A percentile compares a stretch with the other conserved stretches of the same genome.
These are phyloP conservation scores for Aleurites moluccanus DNA, from an alignment of 441 rosid species.

Conservation along the genomic window DNA sequence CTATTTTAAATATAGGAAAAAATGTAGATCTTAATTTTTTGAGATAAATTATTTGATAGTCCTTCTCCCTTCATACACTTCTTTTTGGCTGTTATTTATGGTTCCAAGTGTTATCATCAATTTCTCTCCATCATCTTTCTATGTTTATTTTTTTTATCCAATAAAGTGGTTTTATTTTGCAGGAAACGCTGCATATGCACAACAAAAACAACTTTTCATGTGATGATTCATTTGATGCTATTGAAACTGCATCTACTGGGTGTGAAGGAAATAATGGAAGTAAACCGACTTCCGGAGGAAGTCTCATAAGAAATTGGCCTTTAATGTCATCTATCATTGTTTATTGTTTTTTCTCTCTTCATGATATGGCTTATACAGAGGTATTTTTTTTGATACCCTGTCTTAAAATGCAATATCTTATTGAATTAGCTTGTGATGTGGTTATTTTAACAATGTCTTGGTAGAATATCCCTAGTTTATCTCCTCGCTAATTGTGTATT, in stretches of 20 bases:
- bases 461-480: background rate
- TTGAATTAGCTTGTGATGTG: background rate
- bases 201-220: slow-evolving; percentile 22
- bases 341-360: slow-evolving; percentile 55
- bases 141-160: background rate
- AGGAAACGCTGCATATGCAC: slow-evolving; percentile 91
- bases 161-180: background rate
- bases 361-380: slow-evolving; percentile 60
- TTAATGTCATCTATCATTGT: slow-evolving; percentile 50
- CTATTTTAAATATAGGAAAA: no score
- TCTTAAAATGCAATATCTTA: background rate
- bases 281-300: slow-evolving; percentile 23
- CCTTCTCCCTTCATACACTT: no score
- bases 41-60: no score
- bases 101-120: no score
- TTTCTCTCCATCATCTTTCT: no score
- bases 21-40: no score
- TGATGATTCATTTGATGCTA: slow-evolving; percentile 35
- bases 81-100: no score
- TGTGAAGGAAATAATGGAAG: slow-evolving; percentile 23
- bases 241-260: slow-evolving; percentile 39
- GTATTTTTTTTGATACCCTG: slow-evolving; percentile 25
- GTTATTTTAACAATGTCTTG: background rate
- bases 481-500: background rate
- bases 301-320: slow-evolving; percentile 52